A percentile compares a stretch with the other conserved stretches of the same genome.
Evolutionary conservation across 768 basidiomycete genomes (phyloP).

Genomic region (Hortiboletus flavorubellus): DNA sequence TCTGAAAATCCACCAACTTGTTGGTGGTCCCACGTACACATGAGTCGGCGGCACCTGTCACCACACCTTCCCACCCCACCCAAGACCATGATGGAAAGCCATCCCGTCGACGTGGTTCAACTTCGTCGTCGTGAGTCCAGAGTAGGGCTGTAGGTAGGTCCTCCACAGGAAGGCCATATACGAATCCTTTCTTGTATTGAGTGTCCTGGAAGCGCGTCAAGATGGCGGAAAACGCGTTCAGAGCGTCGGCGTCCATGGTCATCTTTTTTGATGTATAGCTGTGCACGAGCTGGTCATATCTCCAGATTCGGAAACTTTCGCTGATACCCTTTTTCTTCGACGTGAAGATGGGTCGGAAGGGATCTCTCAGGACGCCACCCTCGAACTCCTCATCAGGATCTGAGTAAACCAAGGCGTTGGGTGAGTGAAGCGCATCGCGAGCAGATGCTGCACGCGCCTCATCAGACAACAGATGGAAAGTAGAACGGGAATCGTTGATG

Average conservation of each 20-base stretch:
- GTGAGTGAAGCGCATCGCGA: background rate
- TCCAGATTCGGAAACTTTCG: background rate
- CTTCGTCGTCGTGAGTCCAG: background rate
- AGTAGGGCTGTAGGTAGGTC: background rate
- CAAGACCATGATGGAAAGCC: constrained; percentile 5
- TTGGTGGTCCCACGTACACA: background rate
- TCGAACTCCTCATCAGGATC: background rate
- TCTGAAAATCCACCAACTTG: background rate
- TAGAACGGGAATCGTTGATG: background rate
- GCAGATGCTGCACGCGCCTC: background rate
- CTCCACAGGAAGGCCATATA: background rate
- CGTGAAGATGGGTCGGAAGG: background rate
- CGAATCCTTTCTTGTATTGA: background rate
- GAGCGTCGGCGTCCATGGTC: background rate
- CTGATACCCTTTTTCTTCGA: background rate
- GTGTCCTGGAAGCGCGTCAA: background rate
- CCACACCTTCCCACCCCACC: constrained; percentile 1
- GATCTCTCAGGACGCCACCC: background rate
- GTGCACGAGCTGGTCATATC: background rate
- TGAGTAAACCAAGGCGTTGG: background rate
- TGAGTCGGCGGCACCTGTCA: background rate
- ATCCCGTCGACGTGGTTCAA: background rate
- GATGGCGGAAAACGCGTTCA: background rate
- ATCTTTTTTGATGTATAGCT: background rate
- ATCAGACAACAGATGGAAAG: constrained; percentile 1